phyloP scores from a whole-genome alignment of 306 rosid species.

The Datisca glomerata region DNA sequence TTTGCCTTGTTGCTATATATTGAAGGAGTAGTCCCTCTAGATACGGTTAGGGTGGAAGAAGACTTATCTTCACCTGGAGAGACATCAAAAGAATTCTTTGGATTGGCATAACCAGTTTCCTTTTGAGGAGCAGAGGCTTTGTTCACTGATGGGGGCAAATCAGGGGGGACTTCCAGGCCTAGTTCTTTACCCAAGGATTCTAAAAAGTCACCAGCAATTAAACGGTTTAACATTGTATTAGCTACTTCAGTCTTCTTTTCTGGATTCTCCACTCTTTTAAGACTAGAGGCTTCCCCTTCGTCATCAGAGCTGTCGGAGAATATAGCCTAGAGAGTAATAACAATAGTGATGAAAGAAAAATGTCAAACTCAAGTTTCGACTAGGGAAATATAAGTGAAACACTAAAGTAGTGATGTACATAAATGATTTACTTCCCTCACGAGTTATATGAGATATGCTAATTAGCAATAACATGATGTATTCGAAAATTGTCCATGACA shows the following conservation, averaged over 20 bases:
- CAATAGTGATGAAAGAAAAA: conserved; percentile 4
- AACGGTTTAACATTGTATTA: conserved; percentile 66
- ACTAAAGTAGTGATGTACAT: too few species aligned
- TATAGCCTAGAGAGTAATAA: conserved; percentile 56
- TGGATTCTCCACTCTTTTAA: conserved; percentile 42
- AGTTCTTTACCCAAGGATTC: conserved; percentile 95
- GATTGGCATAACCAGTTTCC: conserved; percentile 23
- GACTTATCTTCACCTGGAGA: conserved; percentile 17
- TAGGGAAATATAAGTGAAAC: conserved; percentile 7
- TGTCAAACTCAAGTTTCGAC: not conserved
- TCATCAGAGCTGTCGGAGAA: conserved; percentile 90
- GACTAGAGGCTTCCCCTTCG: conserved; percentile 42
- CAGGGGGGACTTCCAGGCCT: conserved; percentile 91
- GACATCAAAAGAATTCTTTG: conserved; percentile 13
- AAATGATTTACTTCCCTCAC: too few species aligned
- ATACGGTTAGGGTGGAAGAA: conserved; percentile 4
- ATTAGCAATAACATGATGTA: too few species aligned
- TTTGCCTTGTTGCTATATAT: too few species aligned
- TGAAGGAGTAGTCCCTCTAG: conserved; percentile 6
- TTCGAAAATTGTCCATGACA: too few species aligned
- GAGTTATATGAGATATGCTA: too few species aligned
- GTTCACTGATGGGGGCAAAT: conserved; percentile 32
- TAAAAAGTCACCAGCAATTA: conserved; percentile 93
- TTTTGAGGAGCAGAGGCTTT: conserved; percentile 33
- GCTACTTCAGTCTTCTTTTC: conserved; percentile 83